These are phyloP conservation scores for Gelatoporia subvermispora DNA, from an alignment of 768 basidiomycete species.

Conservation along the genomic window DNA sequence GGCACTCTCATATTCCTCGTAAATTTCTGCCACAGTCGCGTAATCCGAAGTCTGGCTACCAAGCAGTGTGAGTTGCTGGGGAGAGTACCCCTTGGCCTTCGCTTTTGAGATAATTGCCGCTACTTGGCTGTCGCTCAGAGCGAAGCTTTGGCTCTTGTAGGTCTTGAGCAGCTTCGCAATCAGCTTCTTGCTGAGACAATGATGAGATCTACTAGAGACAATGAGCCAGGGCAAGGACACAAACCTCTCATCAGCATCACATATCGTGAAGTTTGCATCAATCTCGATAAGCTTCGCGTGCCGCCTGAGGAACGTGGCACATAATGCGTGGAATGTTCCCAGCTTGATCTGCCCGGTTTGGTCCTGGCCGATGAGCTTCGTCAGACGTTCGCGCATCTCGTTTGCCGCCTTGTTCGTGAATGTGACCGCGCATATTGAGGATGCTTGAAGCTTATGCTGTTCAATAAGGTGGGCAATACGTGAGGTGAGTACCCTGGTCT, in stretches of 20 bases:
- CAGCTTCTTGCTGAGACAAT: slow-evolving; percentile 56
- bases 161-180: slow-evolving; percentile 53
- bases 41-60: background rate
- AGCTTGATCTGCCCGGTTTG: slow-evolving; percentile 48
- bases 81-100: slow-evolving; percentile 55
- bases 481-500: slow-evolving; percentile 66
- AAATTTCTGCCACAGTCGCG: slow-evolving; percentile 46
- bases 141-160: slow-evolving; percentile 43
- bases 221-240: slow-evolving; percentile 9
- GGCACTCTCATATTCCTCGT: slow-evolving; percentile 59
- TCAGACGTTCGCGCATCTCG: slow-evolving; percentile 75
- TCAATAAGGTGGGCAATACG: slow-evolving; percentile 65
- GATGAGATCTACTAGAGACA: background rate
- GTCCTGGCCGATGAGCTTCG: slow-evolving; percentile 59
- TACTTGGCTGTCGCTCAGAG: slow-evolving; percentile 50
- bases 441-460: slow-evolving; percentile 44
- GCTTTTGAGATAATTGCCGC: slow-evolving; percentile 67
- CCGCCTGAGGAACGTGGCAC: slow-evolving; percentile 66
- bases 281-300: slow-evolving; percentile 56
- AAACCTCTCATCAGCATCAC: slow-evolving; percentile 77
- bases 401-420: slow-evolving; percentile 90
- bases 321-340: slow-evolving; percentile 81
- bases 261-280: slow-evolving; percentile 73
- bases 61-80: slow-evolving; percentile 18
- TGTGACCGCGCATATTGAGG: slow-evolving; percentile 71